A percentile compares a stretch with the other conserved stretches of the same genome.
phyloP scores from a whole-genome alignment of 169 alveolate species.

The Cytauxzoon felis region DNA sequence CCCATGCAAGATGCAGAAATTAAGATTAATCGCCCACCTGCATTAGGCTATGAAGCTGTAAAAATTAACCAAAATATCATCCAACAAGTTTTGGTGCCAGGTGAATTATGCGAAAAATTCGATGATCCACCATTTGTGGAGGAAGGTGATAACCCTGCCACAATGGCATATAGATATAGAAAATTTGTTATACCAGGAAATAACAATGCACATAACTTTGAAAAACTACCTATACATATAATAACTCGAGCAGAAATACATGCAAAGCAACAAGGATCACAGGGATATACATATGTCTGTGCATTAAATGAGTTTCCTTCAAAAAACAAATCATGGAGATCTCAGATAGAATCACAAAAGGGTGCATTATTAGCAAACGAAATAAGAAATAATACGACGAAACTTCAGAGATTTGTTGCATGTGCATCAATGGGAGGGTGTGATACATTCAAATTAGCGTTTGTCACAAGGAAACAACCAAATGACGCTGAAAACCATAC shows the following conservation, averaged over 20 bases:
- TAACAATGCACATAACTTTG: conserved; percentile 57
- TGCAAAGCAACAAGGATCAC: conserved; percentile 65
- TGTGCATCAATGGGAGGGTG: conserved; percentile 86
- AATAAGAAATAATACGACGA: conserved; percentile 83
- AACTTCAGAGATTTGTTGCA: conserved; percentile 83
- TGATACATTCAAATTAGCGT: conserved; percentile 81
- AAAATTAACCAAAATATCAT: conserved; percentile 82
- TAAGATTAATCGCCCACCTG: conserved; percentile 83
- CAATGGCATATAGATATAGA: conserved; percentile 82
- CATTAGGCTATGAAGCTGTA: conserved; percentile 85
- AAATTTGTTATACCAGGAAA: conserved; percentile 78
- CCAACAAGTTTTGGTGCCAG: conserved; percentile 77
- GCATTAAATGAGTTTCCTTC: conserved; percentile 80
- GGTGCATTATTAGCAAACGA: conserved; percentile 85
- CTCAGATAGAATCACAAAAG: conserved; percentile 83
- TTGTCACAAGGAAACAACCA: conserved; percentile 78
- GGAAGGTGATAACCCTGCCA: conserved; percentile 71
- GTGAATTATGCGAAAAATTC: conserved; percentile 65
- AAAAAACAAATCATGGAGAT: conserved; percentile 81
- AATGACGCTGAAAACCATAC: conserved; percentile 81
- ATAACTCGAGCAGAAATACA: conserved; percentile 78
- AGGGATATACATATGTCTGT: conserved; percentile 77
- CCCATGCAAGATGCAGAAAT: conserved; percentile 86
- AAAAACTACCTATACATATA: conserved; percentile 45
- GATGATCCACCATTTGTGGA: conserved; percentile 73